Evolutionary conservation across 192 early-diverging fungal species (phyloP).

Genomic region (Dissophora ornata): DNA sequence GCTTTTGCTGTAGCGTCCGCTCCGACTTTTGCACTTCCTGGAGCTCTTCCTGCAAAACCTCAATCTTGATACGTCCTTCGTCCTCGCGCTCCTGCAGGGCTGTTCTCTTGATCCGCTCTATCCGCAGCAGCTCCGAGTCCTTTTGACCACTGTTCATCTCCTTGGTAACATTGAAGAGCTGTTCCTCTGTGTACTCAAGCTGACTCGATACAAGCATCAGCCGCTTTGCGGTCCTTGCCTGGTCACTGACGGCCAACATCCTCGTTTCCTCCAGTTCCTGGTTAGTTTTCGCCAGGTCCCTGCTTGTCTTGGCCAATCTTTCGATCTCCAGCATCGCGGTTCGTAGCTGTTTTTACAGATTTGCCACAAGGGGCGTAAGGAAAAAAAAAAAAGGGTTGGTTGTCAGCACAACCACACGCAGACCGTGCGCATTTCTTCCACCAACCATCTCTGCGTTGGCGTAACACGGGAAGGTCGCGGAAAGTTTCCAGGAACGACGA

Average conservation of each 20-base stretch:
- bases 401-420: constrained; percentile 1
- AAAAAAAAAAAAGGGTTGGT: neutral
- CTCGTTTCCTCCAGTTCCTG: constrained; percentile 44
- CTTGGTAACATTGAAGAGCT: constrained; percentile 36
- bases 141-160: constrained; percentile 33
- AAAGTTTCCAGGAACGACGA: too few relatives aligned
- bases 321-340: constrained; percentile 43
- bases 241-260: constrained; percentile 39
- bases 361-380: too few relatives aligned
- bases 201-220: constrained; percentile 41
- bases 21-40: constrained; percentile 41
- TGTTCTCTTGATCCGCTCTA: constrained; percentile 30
- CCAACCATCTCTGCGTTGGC: too few relatives aligned
- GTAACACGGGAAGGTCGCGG: too few relatives aligned
- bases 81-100: constrained; percentile 46
- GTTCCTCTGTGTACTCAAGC: constrained; percentile 48
- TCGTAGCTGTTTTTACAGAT: constrained; percentile 29
- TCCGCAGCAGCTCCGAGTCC: constrained; percentile 34
- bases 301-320: constrained; percentile 35
- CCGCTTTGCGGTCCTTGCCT: constrained; percentile 40
- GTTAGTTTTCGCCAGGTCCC: constrained; percentile 40
- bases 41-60: constrained; percentile 39
- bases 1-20: constrained; percentile 29
- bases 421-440: neutral
- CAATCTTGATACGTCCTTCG: constrained; percentile 28